Base-by-base conservation (phyloP, 1,139 yeast genomes). In the Starmera stellimalicola region DNA sequence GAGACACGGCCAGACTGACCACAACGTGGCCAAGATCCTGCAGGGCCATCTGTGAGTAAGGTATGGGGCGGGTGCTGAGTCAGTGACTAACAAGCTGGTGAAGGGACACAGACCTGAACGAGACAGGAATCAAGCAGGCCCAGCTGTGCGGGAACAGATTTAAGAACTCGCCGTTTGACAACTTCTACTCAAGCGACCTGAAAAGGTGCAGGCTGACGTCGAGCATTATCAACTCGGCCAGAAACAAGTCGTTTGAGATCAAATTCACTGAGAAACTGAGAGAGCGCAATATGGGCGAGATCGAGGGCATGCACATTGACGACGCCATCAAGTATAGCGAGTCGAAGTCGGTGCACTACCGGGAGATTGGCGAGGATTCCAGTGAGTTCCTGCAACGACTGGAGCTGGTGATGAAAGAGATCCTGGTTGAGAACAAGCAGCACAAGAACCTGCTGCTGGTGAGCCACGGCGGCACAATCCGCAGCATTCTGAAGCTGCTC, bases 401-500 rank as follows among this genome's bases (percentile, higher is more conserved):
- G 7, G 59, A 60, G 9, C 37, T 48, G 3, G 75, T 71, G 30
- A 68, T 82, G 65, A 58, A 64, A 16, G 37, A 41, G 3, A 53
- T 77, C 0, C 50, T 76, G 3, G 58, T 58, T 7, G 57, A 57
- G 12, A 61, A 47, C 1, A 49, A 58, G 4, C 54, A 54, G 15
- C 54, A 62, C 39, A 52, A 57, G 30, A 80, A 79, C 39, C 67
- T 81, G 2, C 62, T 77, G 18, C 41, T 85, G 18, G 77, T 91
- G 37, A 76, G 91, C 10, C 96, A 87, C 51, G 96, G 96, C 15
- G 95, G 95, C 6, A 84, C 84, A 2, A 76, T 87, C 23, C 69
- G 84, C 34, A 69, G 75, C 31, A 67, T 79, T 30, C 50, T 71
- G 33, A 68, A 50, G 39, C 52, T 51, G 45, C 40, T 60, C 12